phyloP scores from a whole-genome alignment of 805 yeast species.

The Myxozyma melibiosi region DNA sequence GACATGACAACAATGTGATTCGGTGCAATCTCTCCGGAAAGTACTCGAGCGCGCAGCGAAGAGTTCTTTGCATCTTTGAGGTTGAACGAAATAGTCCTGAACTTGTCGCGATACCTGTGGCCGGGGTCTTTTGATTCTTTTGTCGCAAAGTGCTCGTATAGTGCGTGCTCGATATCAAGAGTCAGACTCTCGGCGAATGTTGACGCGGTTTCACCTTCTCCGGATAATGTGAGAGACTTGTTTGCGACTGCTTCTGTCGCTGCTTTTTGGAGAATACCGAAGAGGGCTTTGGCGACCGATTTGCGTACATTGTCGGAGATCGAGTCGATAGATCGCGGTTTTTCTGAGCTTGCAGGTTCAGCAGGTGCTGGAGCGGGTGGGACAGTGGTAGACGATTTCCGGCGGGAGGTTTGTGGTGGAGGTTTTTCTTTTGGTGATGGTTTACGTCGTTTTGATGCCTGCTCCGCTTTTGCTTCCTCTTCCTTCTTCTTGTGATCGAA shows the following conservation, averaged over 20 bases:
- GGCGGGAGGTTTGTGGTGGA: background rate
- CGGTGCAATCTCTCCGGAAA: slow-evolving; percentile 56
- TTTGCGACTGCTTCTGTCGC: background rate
- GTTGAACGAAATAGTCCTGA: slow-evolving; percentile 66
- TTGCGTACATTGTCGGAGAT: slow-evolving; percentile 47
- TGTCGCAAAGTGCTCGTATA: slow-evolving; percentile 47
- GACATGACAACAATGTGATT: slow-evolving; percentile 63
- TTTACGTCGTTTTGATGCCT: slow-evolving; percentile 1
- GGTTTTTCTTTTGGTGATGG: background rate
- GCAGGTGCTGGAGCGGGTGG: slow-evolving; percentile 3
- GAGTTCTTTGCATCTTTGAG: slow-evolving; percentile 59
- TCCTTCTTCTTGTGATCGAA: slow-evolving; percentile 9
- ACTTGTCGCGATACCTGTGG: slow-evolving; percentile 62
- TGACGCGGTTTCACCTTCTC: slow-evolving; percentile 38
- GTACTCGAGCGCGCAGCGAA: slow-evolving; percentile 58
- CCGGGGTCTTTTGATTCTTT: slow-evolving; percentile 43
- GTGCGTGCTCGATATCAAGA: slow-evolving; percentile 53
- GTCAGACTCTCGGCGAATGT: slow-evolving; percentile 51
- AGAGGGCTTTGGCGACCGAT: slow-evolving; percentile 57
- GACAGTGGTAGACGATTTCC: slow-evolving; percentile 5
- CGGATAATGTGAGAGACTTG: slow-evolving; percentile 20
- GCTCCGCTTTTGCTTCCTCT: slow-evolving; percentile 27
- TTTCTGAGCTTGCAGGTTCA: background rate
- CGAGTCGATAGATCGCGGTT: slow-evolving; percentile 5
- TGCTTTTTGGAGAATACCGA: slow-evolving; percentile 47